Base-by-base conservation (phyloP, 2,329 filamentous ascomycete genomes). In the Mollisiaceae sp. region DNA sequence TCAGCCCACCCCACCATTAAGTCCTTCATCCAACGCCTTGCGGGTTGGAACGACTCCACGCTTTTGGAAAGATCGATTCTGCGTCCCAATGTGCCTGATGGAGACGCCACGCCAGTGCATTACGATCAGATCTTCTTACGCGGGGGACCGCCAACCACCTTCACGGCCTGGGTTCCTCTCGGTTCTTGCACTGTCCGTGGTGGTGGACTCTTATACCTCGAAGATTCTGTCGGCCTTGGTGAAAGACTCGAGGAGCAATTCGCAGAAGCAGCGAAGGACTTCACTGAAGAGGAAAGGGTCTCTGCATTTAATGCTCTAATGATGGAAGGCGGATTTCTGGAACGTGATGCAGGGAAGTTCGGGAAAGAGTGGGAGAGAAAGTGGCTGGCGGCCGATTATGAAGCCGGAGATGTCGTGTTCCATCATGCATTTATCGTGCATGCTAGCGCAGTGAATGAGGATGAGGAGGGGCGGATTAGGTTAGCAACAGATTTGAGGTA, bases 121-220 rank as follows among this genome's bases (percentile, higher is more conserved):
- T 85, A 85, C 68, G 82, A 85, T 70, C 82, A 85, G 72, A 84
- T 85, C 32, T 85, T 84, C 68, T 68, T 85, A 41, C 71, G 82
- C 9, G 70, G 83, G 70, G 83, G 82, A 0, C 81, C 82, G 60
- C 78, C 79, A 3, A 83, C 81, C 0, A 78, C 77, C 59, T 73
- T 84, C 6, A 85, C 82, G 8, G 82, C 82, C 1, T 85, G 83
- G 83, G 79, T 84, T 0, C 82, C 82, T 0, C 81, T 85, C 62
- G 82, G 83, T 0, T 81, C 84, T 71, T 73, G 87, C 4, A 78
- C 79, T 22, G 61, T 87, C 5, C 80, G 83, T 55, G 85, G 86
- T 0, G 86, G 86, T 5, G 86, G 86, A 0, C 72, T 89, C 62
- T 86, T 88, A 0, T 89, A 88, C 65, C 76, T 88, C 1, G 85